A percentile compares a stretch with the other conserved stretches of the same genome.
These are phyloP conservation scores for Rhododendron molle DNA, from an alignment of 148 eudicot genomes.

Conservation along the genomic window DNA sequence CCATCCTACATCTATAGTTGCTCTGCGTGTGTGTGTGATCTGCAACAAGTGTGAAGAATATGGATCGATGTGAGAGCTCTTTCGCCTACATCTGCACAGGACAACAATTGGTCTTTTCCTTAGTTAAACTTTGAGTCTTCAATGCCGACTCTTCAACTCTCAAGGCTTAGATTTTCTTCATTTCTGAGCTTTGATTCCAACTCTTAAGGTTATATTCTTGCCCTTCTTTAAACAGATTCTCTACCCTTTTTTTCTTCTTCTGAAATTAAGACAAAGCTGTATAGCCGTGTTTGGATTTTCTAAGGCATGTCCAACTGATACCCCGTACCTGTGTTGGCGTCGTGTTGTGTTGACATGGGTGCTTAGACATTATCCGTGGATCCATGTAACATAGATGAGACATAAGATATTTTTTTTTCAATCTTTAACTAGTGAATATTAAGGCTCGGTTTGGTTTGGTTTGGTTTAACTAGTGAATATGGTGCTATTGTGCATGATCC, in stretches of 20 bases:
- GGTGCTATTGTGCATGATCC: not conserved
- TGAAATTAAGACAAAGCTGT: not conserved
- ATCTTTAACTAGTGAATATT: not conserved
- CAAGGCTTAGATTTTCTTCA: not conserved
- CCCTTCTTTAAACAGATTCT: not conserved
- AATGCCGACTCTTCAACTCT: not conserved
- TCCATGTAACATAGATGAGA: not conserved
- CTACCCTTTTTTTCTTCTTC: not conserved
- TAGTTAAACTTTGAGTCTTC: not conserved
- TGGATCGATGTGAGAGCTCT: not conserved
- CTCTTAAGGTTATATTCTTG: not conserved
- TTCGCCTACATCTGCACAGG: no score
- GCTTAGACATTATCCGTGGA: not conserved
- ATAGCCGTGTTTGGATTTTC: not conserved
- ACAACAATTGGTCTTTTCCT: no score
- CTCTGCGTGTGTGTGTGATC: no score
- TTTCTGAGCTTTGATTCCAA: not conserved
- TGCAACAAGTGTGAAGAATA: no score
- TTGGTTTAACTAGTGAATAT: not conserved
- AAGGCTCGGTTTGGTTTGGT: no score
- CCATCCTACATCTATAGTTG: not conserved
- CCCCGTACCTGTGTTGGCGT: not conserved
- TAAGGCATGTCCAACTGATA: not conserved
- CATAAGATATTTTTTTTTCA: not conserved
- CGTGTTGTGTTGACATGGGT: not conserved